Conservation (phyloP, 208 protist genomes). For the Trichomonas tenax region DNA sequence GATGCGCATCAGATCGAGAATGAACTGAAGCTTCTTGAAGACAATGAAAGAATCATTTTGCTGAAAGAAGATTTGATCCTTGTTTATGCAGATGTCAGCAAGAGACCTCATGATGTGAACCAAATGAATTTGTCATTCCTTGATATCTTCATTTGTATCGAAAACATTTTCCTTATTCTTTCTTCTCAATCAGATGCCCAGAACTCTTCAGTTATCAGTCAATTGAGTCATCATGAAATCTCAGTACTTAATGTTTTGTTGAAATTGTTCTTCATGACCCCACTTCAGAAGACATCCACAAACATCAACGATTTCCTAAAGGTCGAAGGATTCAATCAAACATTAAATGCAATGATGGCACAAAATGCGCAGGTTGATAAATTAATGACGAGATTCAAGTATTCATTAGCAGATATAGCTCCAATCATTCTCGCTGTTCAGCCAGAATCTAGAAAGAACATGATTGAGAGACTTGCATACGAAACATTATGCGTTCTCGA, state of each 20-base stretch:
- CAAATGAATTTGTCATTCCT: neutral
- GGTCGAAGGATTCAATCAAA: neutral
- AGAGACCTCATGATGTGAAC: neutral
- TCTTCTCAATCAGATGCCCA: neutral
- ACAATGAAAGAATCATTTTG: neutral
- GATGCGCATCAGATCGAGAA: neutral
- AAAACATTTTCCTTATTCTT: neutral
- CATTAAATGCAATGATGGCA: neutral
- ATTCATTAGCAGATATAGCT: neutral
- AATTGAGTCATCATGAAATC: neutral
- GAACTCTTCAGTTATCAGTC: neutral
- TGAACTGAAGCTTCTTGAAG: neutral
- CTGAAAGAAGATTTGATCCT: neutral
- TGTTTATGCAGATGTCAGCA: neutral
- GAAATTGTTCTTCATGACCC: neutral
- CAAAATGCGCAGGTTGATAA: neutral
- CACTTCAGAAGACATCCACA: neutral
- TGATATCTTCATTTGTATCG: neutral
- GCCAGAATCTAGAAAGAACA: neutral
- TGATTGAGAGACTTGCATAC: neutral
- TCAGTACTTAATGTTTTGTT: neutral
- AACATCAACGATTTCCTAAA: neutral
- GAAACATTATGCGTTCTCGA: neutral
- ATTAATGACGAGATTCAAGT: neutral
- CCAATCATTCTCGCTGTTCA: neutral